These are phyloP conservation scores for Podospora sp. DNA, from an alignment of 495 filamentous ascomycete species.

Conservation along the genomic window DNA sequence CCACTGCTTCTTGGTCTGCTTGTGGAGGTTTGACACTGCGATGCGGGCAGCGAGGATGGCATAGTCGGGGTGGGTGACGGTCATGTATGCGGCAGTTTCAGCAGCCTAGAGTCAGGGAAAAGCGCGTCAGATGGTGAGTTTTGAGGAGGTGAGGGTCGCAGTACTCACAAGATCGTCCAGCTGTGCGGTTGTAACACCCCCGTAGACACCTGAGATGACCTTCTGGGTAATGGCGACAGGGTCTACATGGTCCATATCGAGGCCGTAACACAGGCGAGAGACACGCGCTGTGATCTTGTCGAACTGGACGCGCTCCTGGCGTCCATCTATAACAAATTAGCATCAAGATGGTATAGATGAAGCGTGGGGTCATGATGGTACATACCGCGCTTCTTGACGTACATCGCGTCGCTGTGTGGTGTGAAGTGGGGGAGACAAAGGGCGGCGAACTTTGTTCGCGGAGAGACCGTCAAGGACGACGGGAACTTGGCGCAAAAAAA, in stretches of 20 bases:
- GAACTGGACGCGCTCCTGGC: conserved; percentile 99
- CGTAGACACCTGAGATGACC: conserved; percentile 98
- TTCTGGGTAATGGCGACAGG: conserved; percentile 98
- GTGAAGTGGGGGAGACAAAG: conserved; percentile 17
- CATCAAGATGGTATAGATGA: conserved; percentile 8
- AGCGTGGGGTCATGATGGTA: conserved; percentile 15
- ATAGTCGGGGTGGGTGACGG: conserved; percentile 97
- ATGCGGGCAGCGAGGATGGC: conserved; percentile 98
- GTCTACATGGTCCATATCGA: conserved; percentile 95
- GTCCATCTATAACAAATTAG: conserved; percentile 70
- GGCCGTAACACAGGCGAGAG: conserved; percentile 93
- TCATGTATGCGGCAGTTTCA: conserved; percentile 99
- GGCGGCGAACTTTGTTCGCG: conserved; percentile 16
- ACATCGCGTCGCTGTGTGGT: conserved; percentile 47
- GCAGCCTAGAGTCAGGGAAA: conserved; percentile 66
- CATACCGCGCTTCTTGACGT: conserved; percentile 63
- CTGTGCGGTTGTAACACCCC: conserved; percentile 93
- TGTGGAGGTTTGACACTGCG: conserved; percentile 98
- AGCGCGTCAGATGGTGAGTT: not conserved
- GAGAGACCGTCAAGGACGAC: not conserved
- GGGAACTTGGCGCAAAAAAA: conserved; percentile 10
- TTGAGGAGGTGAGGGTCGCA: not conserved
- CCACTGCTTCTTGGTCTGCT: conserved; percentile 99
- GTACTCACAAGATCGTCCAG: conserved; percentile 88
- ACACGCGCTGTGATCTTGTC: conserved; percentile 99